Percentiles rank a stretch among this genome's conserved stretches.
These are phyloP conservation scores for Mariannaea sp. DNA, from an alignment of 2,329 filamentous ascomycete genomes.

Conservation along the genomic window DNA sequence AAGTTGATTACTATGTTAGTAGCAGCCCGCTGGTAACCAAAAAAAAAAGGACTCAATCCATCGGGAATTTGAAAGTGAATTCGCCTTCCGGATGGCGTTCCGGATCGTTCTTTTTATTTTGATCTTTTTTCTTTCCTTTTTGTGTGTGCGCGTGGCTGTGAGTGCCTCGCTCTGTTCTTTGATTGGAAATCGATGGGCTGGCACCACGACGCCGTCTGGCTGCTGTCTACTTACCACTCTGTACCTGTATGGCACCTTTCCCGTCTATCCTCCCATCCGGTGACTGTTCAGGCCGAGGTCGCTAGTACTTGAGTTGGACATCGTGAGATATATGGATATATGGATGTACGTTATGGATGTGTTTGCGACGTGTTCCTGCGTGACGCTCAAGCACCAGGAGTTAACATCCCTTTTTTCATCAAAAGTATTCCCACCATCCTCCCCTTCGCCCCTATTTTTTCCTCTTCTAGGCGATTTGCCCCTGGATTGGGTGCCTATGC, in stretches of 20 bases:
- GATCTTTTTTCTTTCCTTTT: too few species aligned
- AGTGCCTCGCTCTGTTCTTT: too few species aligned
- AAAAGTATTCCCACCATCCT: too few species aligned
- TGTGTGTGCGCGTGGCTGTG: constrained; percentile 1
- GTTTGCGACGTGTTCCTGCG: constrained; percentile 3
- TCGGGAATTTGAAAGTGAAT: neutral
- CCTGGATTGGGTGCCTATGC: constrained; percentile 18
- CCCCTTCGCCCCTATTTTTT: neutral
- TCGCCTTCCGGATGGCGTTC: neutral
- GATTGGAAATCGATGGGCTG: too few species aligned
- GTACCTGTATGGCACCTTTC: too few species aligned
- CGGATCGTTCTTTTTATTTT: too few species aligned
- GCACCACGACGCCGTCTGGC: neutral
- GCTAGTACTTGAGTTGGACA: constrained; percentile 1
- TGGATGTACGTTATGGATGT: neutral
- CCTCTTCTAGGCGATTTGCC: neutral
- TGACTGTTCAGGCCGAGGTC: constrained; percentile 4
- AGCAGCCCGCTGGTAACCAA: too few species aligned
- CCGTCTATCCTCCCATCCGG: constrained; percentile 3
- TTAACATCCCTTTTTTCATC: too few species aligned
- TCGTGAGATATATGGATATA: too few species aligned
- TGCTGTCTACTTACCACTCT: neutral
- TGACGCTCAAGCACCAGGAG: constrained; percentile 3
- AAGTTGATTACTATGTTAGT: too few species aligned
- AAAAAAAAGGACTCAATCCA: too few species aligned